Evolutionary conservation across 176 grass and related monocot genomes (phyloP), one percentile per base, ranked within the genome.

Genomic region (Aegilops tauschii): DNA sequence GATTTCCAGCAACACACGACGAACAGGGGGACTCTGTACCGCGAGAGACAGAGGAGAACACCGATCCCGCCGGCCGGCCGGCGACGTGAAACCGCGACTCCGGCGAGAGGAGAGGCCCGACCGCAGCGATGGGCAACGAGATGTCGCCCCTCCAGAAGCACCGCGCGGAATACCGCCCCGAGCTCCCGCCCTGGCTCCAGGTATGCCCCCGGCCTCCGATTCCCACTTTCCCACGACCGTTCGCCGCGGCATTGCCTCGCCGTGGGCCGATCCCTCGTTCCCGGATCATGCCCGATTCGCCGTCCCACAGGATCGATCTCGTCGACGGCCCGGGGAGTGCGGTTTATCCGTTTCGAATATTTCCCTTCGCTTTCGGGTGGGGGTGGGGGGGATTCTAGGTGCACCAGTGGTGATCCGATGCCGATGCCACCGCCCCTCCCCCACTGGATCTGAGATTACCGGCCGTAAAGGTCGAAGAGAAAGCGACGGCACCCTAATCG

Each of bases 161-260:
- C 47, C 87, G 93, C 31, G 72, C 89, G 56, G 80, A 89, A 37
- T 95, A 95, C 49, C 40, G 47, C 36, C 93, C 93, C 67, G 76
- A 70, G 66, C 88, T 93, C 65, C 93, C 93, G 17, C 89, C 93
- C 32, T 95, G 93, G 79, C 91, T 95, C 83, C 91, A 93, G 93
- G 93, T 95, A 85, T 36, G 9, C 25, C 25, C 21, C 35, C 32
- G 8, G 0, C 58, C 27, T 59, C 27, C 6, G 69, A 76, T 18
- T 50, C 72, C 72, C 20, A 27, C 21, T 44, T 58, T 18, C 50
- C 25, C 50, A 12, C 52, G 4, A 5, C 58, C 25, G 9, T 73
- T 28, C 42, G 39, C 27, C 16, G 5, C 63, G 64, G 49, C 86
- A 81, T 82, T 73, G 71, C 65, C 10, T 65, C 71, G 73, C 58